Evolutionary conservation across 176 grass and related monocot genomes (phyloP).

Genomic region (Bromus sterilis): DNA sequence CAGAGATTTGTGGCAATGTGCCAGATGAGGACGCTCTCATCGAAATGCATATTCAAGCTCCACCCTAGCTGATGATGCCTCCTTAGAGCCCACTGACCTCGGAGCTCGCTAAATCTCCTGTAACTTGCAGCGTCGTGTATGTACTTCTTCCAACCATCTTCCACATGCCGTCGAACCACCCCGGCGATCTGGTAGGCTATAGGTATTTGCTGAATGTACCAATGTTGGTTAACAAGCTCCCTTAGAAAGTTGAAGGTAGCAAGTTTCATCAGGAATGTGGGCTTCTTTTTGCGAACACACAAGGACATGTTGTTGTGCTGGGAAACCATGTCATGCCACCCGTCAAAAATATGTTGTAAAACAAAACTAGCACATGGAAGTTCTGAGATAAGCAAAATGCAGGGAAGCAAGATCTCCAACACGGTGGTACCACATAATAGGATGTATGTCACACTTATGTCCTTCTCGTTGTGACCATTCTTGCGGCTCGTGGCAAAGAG

Average conservation of each 20-base stretch:
- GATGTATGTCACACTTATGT: background rate
- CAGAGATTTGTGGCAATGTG: background rate
- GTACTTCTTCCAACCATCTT: background rate
- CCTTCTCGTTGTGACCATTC: background rate
- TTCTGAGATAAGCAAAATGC: too few species aligned
- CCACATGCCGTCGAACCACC: background rate
- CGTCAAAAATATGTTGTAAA: too few species aligned
- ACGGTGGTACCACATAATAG: background rate
- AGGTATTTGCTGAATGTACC: background rate
- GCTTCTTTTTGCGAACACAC: background rate
- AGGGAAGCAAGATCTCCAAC: background rate
- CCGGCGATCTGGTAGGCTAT: background rate
- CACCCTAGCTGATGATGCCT: background rate
- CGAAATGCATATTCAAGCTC: background rate
- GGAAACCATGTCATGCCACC: background rate
- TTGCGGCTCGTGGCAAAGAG: background rate
- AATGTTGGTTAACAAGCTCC: background rate
- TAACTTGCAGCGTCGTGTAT: background rate
- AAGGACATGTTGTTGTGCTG: background rate
- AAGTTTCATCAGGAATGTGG: background rate
- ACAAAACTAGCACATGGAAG: too few species aligned
- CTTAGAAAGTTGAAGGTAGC: background rate
- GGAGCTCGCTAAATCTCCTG: background rate
- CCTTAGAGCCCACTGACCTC: background rate
- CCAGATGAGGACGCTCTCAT: background rate